phyloP scores from a whole-genome alignment of 1,284 basidiomycete species.

The Grifola frondosa region DNA sequence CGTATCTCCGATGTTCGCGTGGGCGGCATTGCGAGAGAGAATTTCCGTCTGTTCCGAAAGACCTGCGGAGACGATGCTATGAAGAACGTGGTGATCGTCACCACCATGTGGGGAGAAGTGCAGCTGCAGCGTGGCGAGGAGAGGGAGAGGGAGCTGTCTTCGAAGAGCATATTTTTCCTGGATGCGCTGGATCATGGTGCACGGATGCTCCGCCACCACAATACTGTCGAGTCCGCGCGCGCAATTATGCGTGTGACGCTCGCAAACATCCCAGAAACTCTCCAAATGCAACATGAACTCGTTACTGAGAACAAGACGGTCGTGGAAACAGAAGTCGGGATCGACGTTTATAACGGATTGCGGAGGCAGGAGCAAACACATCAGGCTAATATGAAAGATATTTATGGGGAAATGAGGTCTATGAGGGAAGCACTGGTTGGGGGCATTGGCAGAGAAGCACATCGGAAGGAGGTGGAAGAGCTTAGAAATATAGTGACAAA shows the following conservation, averaged over 20 bases:
- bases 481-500: too few relatives aligned
- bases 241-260: slow-evolving; percentile 13
- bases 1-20: slow-evolving; percentile 52
- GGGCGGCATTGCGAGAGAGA: slow-evolving; percentile 50
- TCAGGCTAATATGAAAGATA: too few relatives aligned
- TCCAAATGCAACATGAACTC: slow-evolving; percentile 19
- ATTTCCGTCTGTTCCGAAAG: slow-evolving; percentile 49
- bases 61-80: slow-evolving; percentile 51
- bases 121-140: slow-evolving; percentile 18
- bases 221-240: slow-evolving; percentile 14
- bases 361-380: too few relatives aligned
- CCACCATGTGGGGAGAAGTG: slow-evolving; percentile 52
- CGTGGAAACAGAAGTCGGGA: slow-evolving; percentile 5
- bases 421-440: too few relatives aligned
- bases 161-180: slow-evolving; percentile 20
- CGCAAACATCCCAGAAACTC: slow-evolving; percentile 6
- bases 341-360: too few relatives aligned
- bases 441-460: too few relatives aligned
- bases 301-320: slow-evolving; percentile 7
- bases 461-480: too few relatives aligned
- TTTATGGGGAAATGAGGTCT: too few relatives aligned
- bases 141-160: slow-evolving; percentile 20
- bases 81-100: slow-evolving; percentile 49
- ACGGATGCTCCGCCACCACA: slow-evolving; percentile 20
- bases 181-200: slow-evolving; percentile 20